A percentile compares a stretch with the other conserved stretches of the same genome.
phyloP scores from a whole-genome alignment of 2,329 filamentous ascomycete genomes.

The Tolypocladium cylindrosporum region DNA sequence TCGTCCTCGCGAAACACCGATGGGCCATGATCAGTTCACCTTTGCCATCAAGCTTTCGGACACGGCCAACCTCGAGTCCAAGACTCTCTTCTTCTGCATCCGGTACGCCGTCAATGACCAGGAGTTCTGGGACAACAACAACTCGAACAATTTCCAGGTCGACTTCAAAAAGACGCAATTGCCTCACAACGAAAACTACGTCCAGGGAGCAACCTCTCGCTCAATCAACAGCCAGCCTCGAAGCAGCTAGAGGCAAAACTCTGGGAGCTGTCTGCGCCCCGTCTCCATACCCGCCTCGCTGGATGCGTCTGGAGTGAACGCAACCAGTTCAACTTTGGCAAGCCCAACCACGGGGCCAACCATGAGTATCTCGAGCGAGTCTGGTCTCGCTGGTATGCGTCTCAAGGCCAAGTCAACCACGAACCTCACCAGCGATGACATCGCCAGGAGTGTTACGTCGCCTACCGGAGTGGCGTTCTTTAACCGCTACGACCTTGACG shows the following conservation, averaged over 20 bases:
- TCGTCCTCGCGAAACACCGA: conserved; percentile 50
- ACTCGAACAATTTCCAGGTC: conserved; percentile 77
- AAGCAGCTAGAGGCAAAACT: conserved; percentile 47
- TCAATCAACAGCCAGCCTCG: conserved; percentile 52
- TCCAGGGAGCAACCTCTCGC: conserved; percentile 39
- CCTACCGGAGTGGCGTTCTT: conserved; percentile 69
- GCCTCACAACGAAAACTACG: conserved; percentile 46
- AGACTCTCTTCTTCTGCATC: conserved; percentile 86
- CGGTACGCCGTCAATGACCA: conserved; percentile 75
- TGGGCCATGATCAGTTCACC: conserved; percentile 78
- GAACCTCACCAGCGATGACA: conserved; percentile 53
- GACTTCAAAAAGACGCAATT: conserved; percentile 79
- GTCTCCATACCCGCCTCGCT: conserved; percentile 48
- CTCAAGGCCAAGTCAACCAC: conserved; percentile 60
- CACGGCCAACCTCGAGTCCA: conserved; percentile 80
- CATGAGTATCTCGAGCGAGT: conserved; percentile 57
- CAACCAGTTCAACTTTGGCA: conserved; percentile 43
- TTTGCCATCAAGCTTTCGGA: conserved; percentile 92
- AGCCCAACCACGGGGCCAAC: conserved; percentile 48
- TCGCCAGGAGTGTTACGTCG: conserved; percentile 38
- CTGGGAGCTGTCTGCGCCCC: conserved; percentile 32
- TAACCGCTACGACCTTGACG: conserved; percentile 90
- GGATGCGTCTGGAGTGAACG: conserved; percentile 63
- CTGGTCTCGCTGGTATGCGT: conserved; percentile 47
- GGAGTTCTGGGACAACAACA: conserved; percentile 95